Evolutionary conservation across 2,329 filamentous ascomycete genomes (phyloP).

Genomic region (Paraphaeosphaeria sporulosa): DNA sequence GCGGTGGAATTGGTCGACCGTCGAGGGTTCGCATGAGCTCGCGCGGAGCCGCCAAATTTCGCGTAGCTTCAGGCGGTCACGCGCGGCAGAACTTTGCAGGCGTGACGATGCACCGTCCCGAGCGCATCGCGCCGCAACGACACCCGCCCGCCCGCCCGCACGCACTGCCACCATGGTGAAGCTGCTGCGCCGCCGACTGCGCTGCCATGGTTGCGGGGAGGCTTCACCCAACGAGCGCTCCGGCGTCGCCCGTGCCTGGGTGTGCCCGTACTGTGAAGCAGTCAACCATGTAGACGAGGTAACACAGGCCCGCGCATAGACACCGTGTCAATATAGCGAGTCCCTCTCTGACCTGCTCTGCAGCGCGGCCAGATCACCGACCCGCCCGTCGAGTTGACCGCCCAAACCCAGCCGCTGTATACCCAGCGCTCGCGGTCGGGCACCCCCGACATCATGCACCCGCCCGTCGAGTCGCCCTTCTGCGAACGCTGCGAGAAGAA

Average conservation of each 20-base stretch:
- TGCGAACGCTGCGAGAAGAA: constrained; percentile 88
- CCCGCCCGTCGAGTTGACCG: constrained; percentile 67
- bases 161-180: constrained; percentile 32
- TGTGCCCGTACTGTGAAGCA: constrained; percentile 74
- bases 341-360: constrained; percentile 26
- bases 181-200: constrained; percentile 44
- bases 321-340: constrained; percentile 1
- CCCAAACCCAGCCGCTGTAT: constrained; percentile 23
- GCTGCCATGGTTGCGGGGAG: constrained; percentile 46
- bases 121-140: neutral
- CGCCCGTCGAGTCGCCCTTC: constrained; percentile 57
- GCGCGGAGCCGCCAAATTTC: constrained; percentile 12
- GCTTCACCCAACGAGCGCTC: constrained; percentile 31
- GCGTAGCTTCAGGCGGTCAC: constrained; percentile 11
- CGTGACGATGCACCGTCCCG: neutral
- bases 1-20: neutral
- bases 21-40: neutral
- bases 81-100: constrained; percentile 10
- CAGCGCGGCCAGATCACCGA: constrained; percentile 91
- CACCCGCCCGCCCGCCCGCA: neutral
- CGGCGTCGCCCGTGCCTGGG: constrained; percentile 33
- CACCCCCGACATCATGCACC: constrained; percentile 32
- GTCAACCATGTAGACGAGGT: constrained; percentile 91
- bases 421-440: constrained; percentile 36
- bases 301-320: constrained; percentile 24